These are phyloP conservation scores for Sonneratia alba DNA, from an alignment of 345 rosid species.

Conservation along the genomic window DNA sequence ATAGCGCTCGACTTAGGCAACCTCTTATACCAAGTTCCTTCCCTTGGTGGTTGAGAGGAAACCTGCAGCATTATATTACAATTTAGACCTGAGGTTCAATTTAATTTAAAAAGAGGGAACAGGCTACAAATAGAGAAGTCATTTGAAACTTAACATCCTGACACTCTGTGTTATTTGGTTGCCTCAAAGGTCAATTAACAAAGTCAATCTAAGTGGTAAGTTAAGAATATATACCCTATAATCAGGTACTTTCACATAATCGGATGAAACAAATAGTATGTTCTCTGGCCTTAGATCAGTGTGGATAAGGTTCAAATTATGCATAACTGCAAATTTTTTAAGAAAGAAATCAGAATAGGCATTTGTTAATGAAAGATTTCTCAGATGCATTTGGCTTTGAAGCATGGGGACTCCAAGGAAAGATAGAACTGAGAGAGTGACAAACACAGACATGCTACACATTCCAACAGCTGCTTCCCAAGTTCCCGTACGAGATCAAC, in stretches of 20 bases:
- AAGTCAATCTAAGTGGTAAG: background rate
- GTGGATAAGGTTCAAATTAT: conserved; percentile 53
- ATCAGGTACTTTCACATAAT: conserved; percentile 26
- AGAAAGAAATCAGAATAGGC: conserved; percentile 6
- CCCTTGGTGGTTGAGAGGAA: conserved; percentile 21
- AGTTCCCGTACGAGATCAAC: conserved; percentile 70
- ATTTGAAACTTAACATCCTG: background rate
- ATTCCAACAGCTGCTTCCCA: conserved; percentile 71
- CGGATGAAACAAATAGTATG: conserved; percentile 49
- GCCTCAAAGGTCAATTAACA: background rate
- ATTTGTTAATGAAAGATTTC: conserved; percentile 4
- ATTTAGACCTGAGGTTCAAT: background rate
- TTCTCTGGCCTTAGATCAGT: conserved; percentile 70
- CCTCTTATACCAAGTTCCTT: conserved; percentile 34
- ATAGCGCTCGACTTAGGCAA: conserved; percentile 65
- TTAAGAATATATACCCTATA: conserved; percentile 26
- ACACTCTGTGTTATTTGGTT: background rate
- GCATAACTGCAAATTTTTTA: conserved; percentile 30
- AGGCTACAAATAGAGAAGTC: background rate
- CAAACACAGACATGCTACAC: conserved; percentile 59
- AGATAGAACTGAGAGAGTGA: conserved; percentile 16
- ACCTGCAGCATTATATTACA: conserved; percentile 21
- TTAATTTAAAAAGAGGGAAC: background rate
- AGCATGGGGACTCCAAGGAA: background rate
- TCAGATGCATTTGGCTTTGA: background rate